Evolutionary conservation across 2,329 filamentous ascomycete species (phyloP), one percentile per base, ranked within the genome.

Genomic region (Exophiala lecanii-corni): DNA sequence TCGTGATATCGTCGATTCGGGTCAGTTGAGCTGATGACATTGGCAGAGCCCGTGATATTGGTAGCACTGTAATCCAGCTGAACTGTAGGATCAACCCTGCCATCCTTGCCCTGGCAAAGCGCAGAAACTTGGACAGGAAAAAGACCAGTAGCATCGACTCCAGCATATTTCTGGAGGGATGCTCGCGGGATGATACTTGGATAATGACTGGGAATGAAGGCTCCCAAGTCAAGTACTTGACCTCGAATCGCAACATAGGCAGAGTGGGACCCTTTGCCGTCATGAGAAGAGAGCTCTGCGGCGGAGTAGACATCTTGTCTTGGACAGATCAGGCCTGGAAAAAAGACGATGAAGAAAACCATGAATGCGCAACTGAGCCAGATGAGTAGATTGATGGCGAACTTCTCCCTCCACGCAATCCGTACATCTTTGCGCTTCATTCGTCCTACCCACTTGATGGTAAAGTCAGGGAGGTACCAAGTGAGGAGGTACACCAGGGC

Each of bases 341-440:
- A 94, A 42, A 82, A 75, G 48, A 97, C 76, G 59, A 97, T 88
- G 73, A 98, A 85, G 72, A 98, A 98, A 43, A 84, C 77, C 19
- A 86, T 81, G 36, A 86, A 66, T 12, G 69, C 71, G 67, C 91
- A 97, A 61, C 76, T 79, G 44, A 91, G 70, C 92, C 94, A 98
- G 62, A 98, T 98, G 60, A 97, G 76, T 63, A 98, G 74, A 71
- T 98, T 98, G 75, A 98, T 98, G 41, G 92, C 91, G 46, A 98
- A 64, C 73, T 98, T 98, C 65, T 98, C 92, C 60, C 92, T 78
- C 92, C 92, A 98, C 1, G 92, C 92, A 62, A 85, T 75, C 17
- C 89, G 85, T 6, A 98, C 81, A 63, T 98, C 92, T 62, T 94
- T 94, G 49, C 92, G 86, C 47, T 84, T 78, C 84, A 96, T 96